Conservation (phyloP, 805 yeast genomes). For the Metschnikowia lachancei region DNA sequence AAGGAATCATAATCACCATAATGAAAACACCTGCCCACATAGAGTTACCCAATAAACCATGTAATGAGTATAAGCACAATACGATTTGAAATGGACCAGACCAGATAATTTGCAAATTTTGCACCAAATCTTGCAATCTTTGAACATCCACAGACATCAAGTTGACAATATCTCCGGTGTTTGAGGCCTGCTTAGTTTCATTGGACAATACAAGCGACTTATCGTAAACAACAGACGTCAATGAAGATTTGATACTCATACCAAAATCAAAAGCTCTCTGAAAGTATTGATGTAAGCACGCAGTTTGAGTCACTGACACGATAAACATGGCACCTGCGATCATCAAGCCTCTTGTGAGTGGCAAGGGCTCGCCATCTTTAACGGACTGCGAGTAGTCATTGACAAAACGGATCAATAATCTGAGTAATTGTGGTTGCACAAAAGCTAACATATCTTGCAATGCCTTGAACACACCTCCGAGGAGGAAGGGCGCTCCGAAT, state of each 20-base stretch:
- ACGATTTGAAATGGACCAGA: slow-evolving; percentile 89
- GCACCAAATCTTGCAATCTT: slow-evolving; percentile 78
- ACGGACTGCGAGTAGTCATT: slow-evolving; percentile 39
- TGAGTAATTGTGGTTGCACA: slow-evolving; percentile 22
- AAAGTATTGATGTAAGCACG: slow-evolving; percentile 74
- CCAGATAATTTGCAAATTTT: slow-evolving; percentile 78
- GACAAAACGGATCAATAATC: slow-evolving; percentile 37
- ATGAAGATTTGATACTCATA: slow-evolving; percentile 68
- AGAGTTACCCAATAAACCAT: slow-evolving; percentile 74
- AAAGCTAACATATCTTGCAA: slow-evolving; percentile 71
- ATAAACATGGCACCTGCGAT: slow-evolving; percentile 73
- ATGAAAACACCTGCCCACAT: slow-evolving; percentile 95
- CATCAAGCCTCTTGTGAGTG: slow-evolving; percentile 72
- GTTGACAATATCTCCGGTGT: slow-evolving; percentile 92
- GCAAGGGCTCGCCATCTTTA: slow-evolving; percentile 45
- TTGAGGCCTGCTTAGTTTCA: slow-evolving; percentile 65
- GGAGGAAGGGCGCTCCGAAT: slow-evolving; percentile 67
- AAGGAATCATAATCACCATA: slow-evolving; percentile 73
- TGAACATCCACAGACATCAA: slow-evolving; percentile 93
- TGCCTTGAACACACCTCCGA: slow-evolving; percentile 72
- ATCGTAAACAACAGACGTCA: slow-evolving; percentile 64
- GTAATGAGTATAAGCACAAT: slow-evolving; percentile 70
- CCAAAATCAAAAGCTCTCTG: slow-evolving; percentile 72
- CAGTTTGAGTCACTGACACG: slow-evolving; percentile 74
- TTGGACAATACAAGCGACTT: slow-evolving; percentile 67